Evolutionary conservation across 2,329 filamentous ascomycete genomes (phyloP), one percentile per base, ranked within the genome.

Genomic region (Clonostachys chloroleuca): DNA sequence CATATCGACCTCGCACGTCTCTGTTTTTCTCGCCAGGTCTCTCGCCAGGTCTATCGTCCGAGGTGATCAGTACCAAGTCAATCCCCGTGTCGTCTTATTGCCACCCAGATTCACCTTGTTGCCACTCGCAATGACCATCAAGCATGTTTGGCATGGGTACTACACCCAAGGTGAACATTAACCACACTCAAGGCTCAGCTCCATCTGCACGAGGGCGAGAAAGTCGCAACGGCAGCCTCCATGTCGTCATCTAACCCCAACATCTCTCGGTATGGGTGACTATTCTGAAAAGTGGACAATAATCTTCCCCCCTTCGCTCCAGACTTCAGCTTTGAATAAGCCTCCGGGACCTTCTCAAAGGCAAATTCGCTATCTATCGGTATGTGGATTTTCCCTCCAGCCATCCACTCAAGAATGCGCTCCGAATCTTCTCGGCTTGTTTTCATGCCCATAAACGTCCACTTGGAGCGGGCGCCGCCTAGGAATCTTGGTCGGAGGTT

Each of bases 301-400:
- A 39, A 63, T 54, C 50, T 64, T 64, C 1, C 60, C 61, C 40
- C 43, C 0, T 54, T 49, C 2, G 45, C 45, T 7, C 55, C 56
- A 14, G 46, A 35, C n/a, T 51, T 51, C 2, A 60, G 48, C 47
- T 54, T 54, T 18, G 39, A 45, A 30, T 55, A 63, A 1, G 61
- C 61, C 4, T 49, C 44, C 5, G 51, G 54, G 3, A 52, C 57
- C 2, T 59, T 47, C 0, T 54, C 49, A 34, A 57, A 61, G 2
- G 51, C 30, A 30, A 56, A 53, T 12, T 37, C 49, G 24, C 49
- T 47, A 34, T 63, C 59, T 8, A 62, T 46, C 0, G 56, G 45
- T 1, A 49, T 49, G 24, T 45, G 55, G 4, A 63, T 34, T 42
- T 59, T 58, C 13, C 59, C 57, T 34, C 58, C 47, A 7, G 42